A percentile compares a stretch with the other conserved stretches of the same genome.
These are phyloP conservation scores for Rosa lucieae DNA, from an alignment of 306 rosid genomes.

Conservation along the genomic window DNA sequence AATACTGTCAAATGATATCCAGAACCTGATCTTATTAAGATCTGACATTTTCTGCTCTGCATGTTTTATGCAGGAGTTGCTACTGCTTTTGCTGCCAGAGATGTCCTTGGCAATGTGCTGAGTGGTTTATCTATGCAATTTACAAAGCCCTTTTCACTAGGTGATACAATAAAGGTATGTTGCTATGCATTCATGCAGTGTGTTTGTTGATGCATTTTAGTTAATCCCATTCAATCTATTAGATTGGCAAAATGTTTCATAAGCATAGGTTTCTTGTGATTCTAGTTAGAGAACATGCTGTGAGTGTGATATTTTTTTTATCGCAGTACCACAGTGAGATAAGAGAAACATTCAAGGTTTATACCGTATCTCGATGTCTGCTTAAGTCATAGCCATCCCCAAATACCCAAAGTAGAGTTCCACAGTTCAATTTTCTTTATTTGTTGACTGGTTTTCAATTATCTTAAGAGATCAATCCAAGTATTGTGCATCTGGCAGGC, in stretches of 20 bases:
- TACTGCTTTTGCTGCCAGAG: slow-evolving; percentile 86
- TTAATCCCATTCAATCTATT: background rate
- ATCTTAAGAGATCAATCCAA: background rate
- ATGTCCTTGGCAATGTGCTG: slow-evolving; percentile 81
- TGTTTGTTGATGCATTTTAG: background rate
- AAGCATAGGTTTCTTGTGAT: background rate
- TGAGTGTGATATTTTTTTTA: background rate
- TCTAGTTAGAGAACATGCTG: background rate
- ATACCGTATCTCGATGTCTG: background rate
- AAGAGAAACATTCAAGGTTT: slow-evolving; percentile 1
- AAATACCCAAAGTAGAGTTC: background rate
- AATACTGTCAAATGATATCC: background rate
- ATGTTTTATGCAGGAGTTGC: slow-evolving; percentile 71
- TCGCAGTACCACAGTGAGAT: background rate
- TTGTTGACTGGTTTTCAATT: background rate
- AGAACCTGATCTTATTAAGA: background rate
- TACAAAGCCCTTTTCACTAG: slow-evolving; percentile 85
- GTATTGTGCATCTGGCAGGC: background rate
- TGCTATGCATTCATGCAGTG: background rate
- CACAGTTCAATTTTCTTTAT: background rate
- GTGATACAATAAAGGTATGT: slow-evolving; percentile 91
- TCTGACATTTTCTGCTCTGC: slow-evolving; percentile 19
- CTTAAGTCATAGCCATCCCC: too few species aligned
- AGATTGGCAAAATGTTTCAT: background rate
- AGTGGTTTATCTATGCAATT: slow-evolving; percentile 91